Percentiles rank a stretch among this genome's conserved stretches.
Conservation (phyloP, 768 basidiomycete species). For the Sporobolomyces roseus region DNA sequence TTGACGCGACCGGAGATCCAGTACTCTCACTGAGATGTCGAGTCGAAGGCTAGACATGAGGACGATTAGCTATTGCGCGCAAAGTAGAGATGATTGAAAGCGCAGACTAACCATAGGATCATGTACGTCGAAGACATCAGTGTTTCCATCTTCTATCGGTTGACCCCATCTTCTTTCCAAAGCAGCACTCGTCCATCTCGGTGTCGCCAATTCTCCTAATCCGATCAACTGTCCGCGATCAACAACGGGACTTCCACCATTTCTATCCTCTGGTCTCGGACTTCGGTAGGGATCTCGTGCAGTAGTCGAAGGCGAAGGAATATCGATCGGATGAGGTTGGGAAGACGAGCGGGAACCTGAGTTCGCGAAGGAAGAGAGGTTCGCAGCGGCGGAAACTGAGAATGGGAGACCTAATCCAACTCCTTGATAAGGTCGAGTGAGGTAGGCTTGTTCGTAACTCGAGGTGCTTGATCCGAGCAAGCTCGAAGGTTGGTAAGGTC, state of each 20-base stretch:
- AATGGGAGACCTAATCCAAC: conserved; percentile 42
- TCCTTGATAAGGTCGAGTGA: conserved; percentile 23
- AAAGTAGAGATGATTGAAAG: neutral
- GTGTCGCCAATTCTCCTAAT: conserved; percentile 93
- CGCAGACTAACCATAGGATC: conserved; percentile 22
- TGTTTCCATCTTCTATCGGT: conserved; percentile 56
- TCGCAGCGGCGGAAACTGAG: conserved; percentile 34
- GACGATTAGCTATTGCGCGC: neutral
- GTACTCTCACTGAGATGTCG: neutral
- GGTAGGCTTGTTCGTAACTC: neutral
- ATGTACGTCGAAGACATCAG: conserved; percentile 14
- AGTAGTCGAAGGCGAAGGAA: neutral
- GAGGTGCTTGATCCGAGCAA: neutral
- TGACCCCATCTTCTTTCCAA: conserved; percentile 42
- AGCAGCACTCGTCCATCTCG: conserved; percentile 72
- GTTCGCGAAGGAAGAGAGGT: conserved; percentile 27
- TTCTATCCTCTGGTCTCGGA: neutral
- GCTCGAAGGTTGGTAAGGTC: conserved; percentile 11
- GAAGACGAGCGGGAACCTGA: neutral
- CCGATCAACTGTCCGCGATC: conserved; percentile 86
- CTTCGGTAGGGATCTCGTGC: conserved; percentile 14
- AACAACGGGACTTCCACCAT: conserved; percentile 24
- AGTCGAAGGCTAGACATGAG: neutral
- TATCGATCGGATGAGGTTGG: conserved; percentile 16
- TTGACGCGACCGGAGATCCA: conserved; percentile 25